Percentiles rank a stretch among this genome's conserved stretches.
phyloP scores from a whole-genome alignment of 2,329 filamentous ascomycete genomes.

The Colletotrichum sp. region DNA sequence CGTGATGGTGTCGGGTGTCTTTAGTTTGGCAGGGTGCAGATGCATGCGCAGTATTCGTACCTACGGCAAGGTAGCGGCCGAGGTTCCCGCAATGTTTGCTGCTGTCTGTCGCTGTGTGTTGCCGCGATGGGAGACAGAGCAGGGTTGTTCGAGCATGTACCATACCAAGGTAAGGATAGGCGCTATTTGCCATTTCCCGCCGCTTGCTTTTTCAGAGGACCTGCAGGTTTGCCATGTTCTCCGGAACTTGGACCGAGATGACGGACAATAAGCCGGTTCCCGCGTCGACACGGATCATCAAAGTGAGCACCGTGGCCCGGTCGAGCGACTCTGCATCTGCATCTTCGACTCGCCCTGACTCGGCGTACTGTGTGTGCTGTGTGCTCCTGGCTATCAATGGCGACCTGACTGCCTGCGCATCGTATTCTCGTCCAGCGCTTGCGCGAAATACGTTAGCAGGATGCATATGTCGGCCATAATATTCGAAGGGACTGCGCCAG shows the following conservation, averaged over 20 bases:
- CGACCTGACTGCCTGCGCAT: background rate
- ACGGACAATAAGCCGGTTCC: background rate
- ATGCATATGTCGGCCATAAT: background rate
- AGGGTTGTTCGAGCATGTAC: background rate
- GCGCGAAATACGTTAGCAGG: background rate
- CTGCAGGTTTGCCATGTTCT: background rate
- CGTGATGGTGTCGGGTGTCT: background rate
- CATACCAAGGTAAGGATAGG: background rate
- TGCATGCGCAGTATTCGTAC: background rate
- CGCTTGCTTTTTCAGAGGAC: background rate
- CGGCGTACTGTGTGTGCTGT: background rate
- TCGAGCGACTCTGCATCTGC: background rate
- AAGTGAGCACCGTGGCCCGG: background rate
- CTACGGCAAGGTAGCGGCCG: background rate
- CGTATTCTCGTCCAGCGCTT: background rate
- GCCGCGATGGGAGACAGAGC: background rate
- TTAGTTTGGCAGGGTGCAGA: background rate
- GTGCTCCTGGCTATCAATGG: background rate
- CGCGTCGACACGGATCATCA: background rate
- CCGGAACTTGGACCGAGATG: background rate
- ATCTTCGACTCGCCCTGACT: background rate
- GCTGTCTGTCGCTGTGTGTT: background rate
- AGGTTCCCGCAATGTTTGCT: background rate
- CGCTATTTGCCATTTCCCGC: background rate
- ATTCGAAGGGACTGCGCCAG: background rate